A percentile compares a stretch with the other conserved stretches of the same genome.
phyloP scores from a whole-genome alignment of 176 grass and related monocot species.

The Alloteropsis semialata region DNA sequence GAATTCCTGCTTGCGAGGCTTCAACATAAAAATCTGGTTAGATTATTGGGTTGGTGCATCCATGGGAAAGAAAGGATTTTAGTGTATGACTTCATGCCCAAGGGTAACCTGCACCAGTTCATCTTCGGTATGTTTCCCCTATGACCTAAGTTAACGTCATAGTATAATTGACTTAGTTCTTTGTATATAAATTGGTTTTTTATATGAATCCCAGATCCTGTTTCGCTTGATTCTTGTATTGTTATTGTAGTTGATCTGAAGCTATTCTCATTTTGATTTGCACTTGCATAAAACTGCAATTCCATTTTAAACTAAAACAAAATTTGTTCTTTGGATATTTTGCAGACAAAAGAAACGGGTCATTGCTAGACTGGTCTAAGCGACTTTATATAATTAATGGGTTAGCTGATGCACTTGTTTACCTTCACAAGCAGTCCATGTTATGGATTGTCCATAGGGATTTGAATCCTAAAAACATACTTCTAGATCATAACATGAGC shows the following conservation, averaged over 20 bases:
- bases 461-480: constrained; percentile 37
- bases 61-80: constrained; percentile 37
- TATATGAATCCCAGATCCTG: background rate
- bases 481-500: constrained; percentile 37
- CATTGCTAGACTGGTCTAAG: constrained; percentile 25
- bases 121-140: constrained; percentile 26
- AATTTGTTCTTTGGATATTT: background rate
- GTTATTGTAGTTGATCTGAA: background rate
- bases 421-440: constrained; percentile 40
- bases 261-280: constrained; percentile 2
- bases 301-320: background rate
- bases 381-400: constrained; percentile 47
- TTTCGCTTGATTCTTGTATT: background rate
- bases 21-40: constrained; percentile 34
- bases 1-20: constrained; percentile 36
- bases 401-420: constrained; percentile 42
- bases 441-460: constrained; percentile 44
- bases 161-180: background rate
- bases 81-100: constrained; percentile 20
- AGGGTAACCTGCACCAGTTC: background rate
- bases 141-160: background rate
- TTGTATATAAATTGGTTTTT: background rate
- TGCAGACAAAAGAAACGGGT: background rate
- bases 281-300: background rate
- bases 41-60: constrained; percentile 39